phyloP scores from a whole-genome alignment of 2,329 filamentous ascomycete genomes.

The Cordyceps pruinosa region DNA sequence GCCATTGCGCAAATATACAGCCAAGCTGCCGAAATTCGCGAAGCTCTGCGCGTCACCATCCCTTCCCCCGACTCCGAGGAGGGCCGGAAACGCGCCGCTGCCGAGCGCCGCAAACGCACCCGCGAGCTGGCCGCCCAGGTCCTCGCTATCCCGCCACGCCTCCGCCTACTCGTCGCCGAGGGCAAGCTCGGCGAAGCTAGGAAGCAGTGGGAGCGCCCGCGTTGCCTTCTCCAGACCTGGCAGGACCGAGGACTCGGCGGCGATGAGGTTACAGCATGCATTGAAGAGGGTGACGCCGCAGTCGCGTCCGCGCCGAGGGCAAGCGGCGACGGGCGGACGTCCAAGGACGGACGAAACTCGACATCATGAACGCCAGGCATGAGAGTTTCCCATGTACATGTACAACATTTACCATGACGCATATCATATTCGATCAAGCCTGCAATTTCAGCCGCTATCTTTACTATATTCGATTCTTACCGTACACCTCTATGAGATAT shows the following conservation, averaged over 20 bases:
- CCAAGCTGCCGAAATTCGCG: conserved; percentile 48
- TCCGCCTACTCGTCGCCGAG: conserved; percentile 51
- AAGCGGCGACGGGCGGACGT: conserved; percentile 12
- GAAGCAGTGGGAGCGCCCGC: conserved; percentile 48
- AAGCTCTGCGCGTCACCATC: conserved; percentile 41
- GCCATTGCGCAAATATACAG: conserved; percentile 70
- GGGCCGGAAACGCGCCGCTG: conserved; percentile 27
- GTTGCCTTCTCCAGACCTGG: conserved; percentile 46
- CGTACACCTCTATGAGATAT: neutral
- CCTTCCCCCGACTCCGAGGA: conserved; percentile 38
- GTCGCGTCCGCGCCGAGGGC: too few relatives aligned
- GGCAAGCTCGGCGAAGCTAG: conserved; percentile 56
- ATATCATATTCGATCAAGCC: conserved; percentile 3
- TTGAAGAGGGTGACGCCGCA: conserved; percentile 49
- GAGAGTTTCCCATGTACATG: neutral
- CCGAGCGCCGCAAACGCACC: conserved; percentile 30
- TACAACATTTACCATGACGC: neutral
- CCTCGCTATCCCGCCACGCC: conserved; percentile 51
- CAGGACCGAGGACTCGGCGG: conserved; percentile 48
- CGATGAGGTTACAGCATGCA: conserved; percentile 43
- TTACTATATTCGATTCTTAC: neutral
- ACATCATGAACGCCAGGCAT: neutral
- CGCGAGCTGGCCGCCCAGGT: conserved; percentile 57
- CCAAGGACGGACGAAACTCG: conserved; percentile 16
- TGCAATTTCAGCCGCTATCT: neutral